phyloP scores from a whole-genome alignment of 495 filamentous ascomycete genomes.

The Podospora bellae-mahoneyi region DNA sequence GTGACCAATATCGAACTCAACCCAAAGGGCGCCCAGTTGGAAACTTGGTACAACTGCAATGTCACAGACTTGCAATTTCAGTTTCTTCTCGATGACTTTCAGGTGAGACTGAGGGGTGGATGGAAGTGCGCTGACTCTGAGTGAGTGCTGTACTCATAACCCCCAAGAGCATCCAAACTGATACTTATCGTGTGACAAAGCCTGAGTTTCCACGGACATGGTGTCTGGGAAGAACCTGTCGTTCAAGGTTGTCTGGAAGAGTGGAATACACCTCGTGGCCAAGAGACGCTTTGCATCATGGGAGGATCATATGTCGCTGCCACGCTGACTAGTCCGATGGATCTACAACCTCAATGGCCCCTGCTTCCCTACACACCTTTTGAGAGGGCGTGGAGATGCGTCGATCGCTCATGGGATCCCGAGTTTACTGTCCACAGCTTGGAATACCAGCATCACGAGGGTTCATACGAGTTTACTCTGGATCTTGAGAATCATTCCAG shows the following conservation, averaged over 20 bases:
- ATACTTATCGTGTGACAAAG: background rate
- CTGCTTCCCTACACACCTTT: conserved; percentile 20
- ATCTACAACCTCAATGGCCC: conserved; percentile 26
- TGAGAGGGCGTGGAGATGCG: conserved; percentile 19
- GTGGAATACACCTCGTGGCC: conserved; percentile 18
- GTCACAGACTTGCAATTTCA: conserved; percentile 23
- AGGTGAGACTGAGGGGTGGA: conserved; percentile 18
- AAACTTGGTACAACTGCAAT: conserved; percentile 27
- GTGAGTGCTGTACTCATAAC: background rate
- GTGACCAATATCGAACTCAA: conserved; percentile 26
- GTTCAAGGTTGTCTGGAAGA: conserved; percentile 26
- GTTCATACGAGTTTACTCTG: conserved; percentile 18
- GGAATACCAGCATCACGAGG: conserved; percentile 10
- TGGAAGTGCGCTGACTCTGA: conserved; percentile 19
- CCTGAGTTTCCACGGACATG: conserved; percentile 19
- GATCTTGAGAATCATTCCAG: conserved; percentile 23
- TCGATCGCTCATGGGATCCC: conserved; percentile 22
- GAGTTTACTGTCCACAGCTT: conserved; percentile 24
- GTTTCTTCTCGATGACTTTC: conserved; percentile 20
- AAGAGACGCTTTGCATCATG: conserved; percentile 26
- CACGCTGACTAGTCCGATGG: conserved; percentile 19
- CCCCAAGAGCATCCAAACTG: background rate
- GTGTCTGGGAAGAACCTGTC: conserved; percentile 21
- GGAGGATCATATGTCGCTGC: conserved; percentile 26
- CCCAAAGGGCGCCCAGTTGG: conserved; percentile 7